phyloP scores from a whole-genome alignment of 495 filamentous ascomycete genomes.

The Aeminium ludgeri region DNA sequence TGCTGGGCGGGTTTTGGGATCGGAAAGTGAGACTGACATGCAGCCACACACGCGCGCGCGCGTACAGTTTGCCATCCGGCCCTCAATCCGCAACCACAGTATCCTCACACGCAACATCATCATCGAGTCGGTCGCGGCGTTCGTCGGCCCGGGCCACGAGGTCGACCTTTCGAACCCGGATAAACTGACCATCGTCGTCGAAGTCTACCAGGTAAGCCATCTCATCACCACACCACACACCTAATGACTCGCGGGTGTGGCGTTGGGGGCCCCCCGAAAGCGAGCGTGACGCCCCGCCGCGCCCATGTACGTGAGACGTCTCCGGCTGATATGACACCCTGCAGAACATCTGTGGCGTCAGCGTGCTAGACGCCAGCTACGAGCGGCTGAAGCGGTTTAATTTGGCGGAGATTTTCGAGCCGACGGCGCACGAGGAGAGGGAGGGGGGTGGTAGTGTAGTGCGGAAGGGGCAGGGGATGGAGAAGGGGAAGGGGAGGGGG shows the following conservation, averaged over 20 bases:
- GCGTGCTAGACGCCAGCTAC: constrained; percentile 53
- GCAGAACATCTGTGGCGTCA: constrained; percentile 65
- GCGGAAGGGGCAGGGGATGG: too few relatives aligned
- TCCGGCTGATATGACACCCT: too few relatives aligned
- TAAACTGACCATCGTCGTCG: constrained; percentile 69
- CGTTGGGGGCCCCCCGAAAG: too few relatives aligned
- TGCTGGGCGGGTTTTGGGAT: too few relatives aligned
- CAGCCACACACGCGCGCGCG: background rate
- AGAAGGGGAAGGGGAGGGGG: too few relatives aligned
- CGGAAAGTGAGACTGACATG: too few relatives aligned
- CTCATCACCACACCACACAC: background rate
- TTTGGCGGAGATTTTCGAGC: constrained; percentile 46
- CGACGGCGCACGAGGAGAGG: constrained; percentile 26
- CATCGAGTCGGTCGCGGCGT: constrained; percentile 61
- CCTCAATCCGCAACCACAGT: constrained; percentile 61
- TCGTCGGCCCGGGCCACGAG: constrained; percentile 51
- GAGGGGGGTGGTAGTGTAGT: too few relatives aligned
- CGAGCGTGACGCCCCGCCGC: too few relatives aligned
- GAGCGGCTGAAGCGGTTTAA: constrained; percentile 57
- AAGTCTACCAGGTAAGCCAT: constrained; percentile 60
- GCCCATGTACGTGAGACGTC: too few relatives aligned
- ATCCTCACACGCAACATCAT: constrained; percentile 54
- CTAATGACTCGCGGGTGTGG: background rate
- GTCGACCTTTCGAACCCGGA: constrained; percentile 75
- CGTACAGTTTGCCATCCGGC: constrained; percentile 73